These are phyloP conservation scores for Plasmopara muralis DNA, from an alignment of 352 stramenopile species.

Conservation along the genomic window DNA sequence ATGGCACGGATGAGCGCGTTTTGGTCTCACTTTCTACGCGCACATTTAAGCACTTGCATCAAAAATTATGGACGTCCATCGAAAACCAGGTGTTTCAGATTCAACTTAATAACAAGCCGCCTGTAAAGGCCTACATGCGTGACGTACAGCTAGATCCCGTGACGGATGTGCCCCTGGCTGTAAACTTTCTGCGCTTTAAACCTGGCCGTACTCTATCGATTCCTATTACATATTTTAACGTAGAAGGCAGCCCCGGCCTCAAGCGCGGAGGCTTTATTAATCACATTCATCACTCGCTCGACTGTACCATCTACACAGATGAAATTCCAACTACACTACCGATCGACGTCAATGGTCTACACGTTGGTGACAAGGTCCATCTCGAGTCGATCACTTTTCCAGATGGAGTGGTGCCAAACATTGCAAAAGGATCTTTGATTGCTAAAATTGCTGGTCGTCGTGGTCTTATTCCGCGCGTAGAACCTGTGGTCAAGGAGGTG, in stretches of 20 bases:
- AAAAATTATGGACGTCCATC: slow-evolving; percentile 81
- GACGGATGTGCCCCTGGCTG: slow-evolving; percentile 64
- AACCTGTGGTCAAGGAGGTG: slow-evolving; percentile 62
- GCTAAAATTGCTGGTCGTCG: slow-evolving; percentile 83
- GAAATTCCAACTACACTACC: slow-evolving; percentile 68
- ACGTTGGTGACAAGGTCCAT: slow-evolving; percentile 79
- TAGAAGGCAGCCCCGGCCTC: slow-evolving; percentile 90
- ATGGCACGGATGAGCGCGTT: slow-evolving; percentile 62
- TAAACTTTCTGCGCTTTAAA: slow-evolving; percentile 93
- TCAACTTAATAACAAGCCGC: slow-evolving; percentile 49
- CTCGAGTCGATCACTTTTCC: slow-evolving; percentile 71
- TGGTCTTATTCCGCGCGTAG: slow-evolving; percentile 70
- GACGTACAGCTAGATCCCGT: slow-evolving; percentile 83
- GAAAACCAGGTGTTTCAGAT: slow-evolving; percentile 86
- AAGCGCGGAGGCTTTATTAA: slow-evolving; percentile 94
- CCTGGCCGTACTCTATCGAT: slow-evolving; percentile 86
- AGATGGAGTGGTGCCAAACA: slow-evolving; percentile 61
- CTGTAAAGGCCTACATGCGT: slow-evolving; percentile 81
- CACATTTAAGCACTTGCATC: slow-evolving; percentile 75
- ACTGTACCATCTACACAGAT: slow-evolving; percentile 73
- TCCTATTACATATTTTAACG: slow-evolving; percentile 89
- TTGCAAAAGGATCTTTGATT: slow-evolving; percentile 60
- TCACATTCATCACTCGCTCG: slow-evolving; percentile 81
- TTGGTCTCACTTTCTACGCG: slow-evolving; percentile 68
- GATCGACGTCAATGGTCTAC: slow-evolving; percentile 81